Evolutionary conservation across 768 basidiomycete species (phyloP).

Genomic region (Leccinum ochraceum): DNA sequence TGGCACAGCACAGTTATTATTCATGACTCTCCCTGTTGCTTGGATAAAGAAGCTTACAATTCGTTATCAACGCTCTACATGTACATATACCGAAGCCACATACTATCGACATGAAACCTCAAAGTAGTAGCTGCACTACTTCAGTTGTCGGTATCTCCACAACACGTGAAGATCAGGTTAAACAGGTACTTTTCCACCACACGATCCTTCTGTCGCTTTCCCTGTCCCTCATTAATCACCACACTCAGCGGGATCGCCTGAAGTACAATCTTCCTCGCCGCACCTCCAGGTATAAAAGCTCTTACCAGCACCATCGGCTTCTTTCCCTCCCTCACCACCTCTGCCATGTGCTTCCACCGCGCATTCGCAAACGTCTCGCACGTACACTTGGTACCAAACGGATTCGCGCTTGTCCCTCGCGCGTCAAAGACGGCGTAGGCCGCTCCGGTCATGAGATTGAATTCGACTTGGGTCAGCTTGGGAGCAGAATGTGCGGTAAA

Average conservation of each 20-base stretch:
- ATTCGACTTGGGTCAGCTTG: conserved; percentile 27
- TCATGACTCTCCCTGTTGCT: no score
- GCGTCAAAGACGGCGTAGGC: conserved; percentile 23
- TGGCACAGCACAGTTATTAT: no score
- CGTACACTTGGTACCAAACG: conserved; percentile 26
- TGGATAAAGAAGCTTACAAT: neutral
- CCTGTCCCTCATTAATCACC: conserved; percentile 9
- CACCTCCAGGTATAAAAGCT: conserved; percentile 30
- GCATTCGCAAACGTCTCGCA: conserved; percentile 26
- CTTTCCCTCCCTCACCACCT: conserved; percentile 15
- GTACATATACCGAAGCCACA: no score
- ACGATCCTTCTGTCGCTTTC: conserved; percentile 2
- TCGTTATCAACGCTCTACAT: neutral
- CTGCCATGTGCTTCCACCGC: conserved; percentile 28
- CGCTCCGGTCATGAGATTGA: conserved; percentile 22
- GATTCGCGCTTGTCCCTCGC: conserved; percentile 20
- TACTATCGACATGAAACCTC: no score
- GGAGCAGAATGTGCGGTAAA: conserved; percentile 11
- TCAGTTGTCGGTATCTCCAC: conserved; percentile 7
- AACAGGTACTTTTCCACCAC: conserved; percentile 15
- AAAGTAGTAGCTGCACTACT: no score
- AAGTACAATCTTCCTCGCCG: conserved; percentile 30
- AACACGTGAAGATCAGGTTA: conserved; percentile 30
- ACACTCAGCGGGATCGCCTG: conserved; percentile 26
- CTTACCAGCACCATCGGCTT: conserved; percentile 25